Evolutionary conservation across 331 rosid species (phyloP), one percentile per base, ranked within the genome.

Genomic region (Prunus yedoensis): DNA sequence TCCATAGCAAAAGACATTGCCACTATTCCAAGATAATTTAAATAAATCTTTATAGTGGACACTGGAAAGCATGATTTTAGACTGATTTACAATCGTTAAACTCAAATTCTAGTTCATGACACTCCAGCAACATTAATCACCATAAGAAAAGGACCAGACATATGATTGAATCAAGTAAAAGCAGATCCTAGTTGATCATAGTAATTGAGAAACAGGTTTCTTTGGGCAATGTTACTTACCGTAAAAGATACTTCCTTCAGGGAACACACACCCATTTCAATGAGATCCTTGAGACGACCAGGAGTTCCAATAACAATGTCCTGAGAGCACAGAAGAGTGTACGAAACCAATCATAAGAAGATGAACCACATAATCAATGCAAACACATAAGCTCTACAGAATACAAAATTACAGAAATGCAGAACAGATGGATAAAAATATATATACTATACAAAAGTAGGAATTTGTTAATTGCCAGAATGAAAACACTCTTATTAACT

Each of bases 241-340:
- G 84, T 95, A 89, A 87, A 94, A 38, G 96, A 89, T 64, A 89
- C 97, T 21, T 94, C 97, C 54, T 87, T 77, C 23, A 94, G 96
- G 81, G 73, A 10, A 72, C 87, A 89, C 50, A 90, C 71, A 63
- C 91, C 97, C 93, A 90, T 94, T 77, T 94, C 93, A 60, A 94
- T 85, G 79, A 94, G 86, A 85, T 94, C 99, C 88, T 86, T 89
- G 51, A 94, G 89, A 69, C 99, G 99, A 67, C 99, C 99, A 64
- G 99, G 97, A 51, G 99, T 94, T 84, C 97, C 97, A 70, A 94
- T 94, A 72, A 92, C 96, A 56, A 94, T 89, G 80, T 94, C 97
- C 99, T 94, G 82, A 21, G 85, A 47, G 68, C 18, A 32, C 14
- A 46, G 25, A 47, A 66, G 62, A 23, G 13, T 21, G 13, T 38